Evolutionary conservation across 179 eudicot species (phyloP).

Genomic region (Spergularia azorica): DNA sequence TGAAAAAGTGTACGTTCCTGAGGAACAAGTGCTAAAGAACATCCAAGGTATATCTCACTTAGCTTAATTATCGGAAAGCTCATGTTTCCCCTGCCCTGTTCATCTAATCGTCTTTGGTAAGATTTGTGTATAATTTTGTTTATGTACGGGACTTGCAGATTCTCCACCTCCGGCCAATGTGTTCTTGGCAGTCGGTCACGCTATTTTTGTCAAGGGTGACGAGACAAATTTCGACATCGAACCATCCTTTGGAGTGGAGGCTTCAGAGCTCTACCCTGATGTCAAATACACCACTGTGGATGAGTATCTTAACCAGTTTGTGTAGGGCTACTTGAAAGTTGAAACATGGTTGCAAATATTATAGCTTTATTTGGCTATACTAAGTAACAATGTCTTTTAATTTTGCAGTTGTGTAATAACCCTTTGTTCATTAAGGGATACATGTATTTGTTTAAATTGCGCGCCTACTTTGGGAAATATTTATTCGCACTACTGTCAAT

Average conservation of each 20-base stretch:
- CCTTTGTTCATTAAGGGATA: too few relatives aligned
- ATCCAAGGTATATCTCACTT: conserved; percentile 40
- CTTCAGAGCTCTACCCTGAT: conserved; percentile 59
- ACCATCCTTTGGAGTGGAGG: conserved; percentile 55
- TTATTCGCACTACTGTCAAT: too few relatives aligned
- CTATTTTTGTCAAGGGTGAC: conserved; percentile 55
- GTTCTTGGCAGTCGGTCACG: conserved; percentile 41
- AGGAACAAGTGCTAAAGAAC: conserved; percentile 56
- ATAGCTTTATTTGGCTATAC: too few relatives aligned
- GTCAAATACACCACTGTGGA: conserved; percentile 58
- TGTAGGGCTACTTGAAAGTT: conserved; percentile 18
- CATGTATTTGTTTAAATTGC: not conserved
- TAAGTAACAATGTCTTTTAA: too few relatives aligned
- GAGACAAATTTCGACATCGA: conserved; percentile 57
- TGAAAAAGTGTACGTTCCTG: conserved; percentile 46
- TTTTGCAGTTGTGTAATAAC: too few relatives aligned
- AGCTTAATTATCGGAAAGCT: too few relatives aligned
- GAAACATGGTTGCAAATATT: not conserved
- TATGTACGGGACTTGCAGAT: conserved; percentile 33
- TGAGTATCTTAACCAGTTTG: conserved; percentile 48
- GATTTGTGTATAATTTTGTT: not conserved
- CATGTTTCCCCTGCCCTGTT: not conserved
- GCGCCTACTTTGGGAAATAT: too few relatives aligned
- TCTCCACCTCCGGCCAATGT: conserved; percentile 38
- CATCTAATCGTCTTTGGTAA: not conserved